Conservation (phyloP, 2,329 filamentous ascomycete genomes). For the Daldinia sp. region DNA sequence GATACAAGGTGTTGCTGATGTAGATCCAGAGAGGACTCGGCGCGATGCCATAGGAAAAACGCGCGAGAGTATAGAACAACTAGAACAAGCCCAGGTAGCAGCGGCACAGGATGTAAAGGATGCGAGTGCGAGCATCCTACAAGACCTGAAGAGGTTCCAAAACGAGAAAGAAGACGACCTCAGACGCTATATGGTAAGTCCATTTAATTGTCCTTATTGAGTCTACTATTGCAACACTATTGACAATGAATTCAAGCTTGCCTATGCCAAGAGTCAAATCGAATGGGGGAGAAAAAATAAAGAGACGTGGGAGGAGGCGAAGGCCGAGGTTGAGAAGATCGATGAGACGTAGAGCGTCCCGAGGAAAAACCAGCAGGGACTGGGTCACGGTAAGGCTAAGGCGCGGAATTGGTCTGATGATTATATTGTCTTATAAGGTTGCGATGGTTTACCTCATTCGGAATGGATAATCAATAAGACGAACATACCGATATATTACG, state of each 20-base stretch:
- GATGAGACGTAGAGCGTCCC: conserved; percentile 64
- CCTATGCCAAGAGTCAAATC: conserved; percentile 91
- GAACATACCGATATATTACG: conserved; percentile 32
- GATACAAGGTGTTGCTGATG: conserved; percentile 94
- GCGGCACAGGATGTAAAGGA: conserved; percentile 94
- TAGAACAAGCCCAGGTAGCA: conserved; percentile 91
- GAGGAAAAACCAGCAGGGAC: not conserved
- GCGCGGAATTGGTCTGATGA: not conserved
- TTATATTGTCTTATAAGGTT: conserved; percentile 28
- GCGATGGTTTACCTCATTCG: conserved; percentile 27
- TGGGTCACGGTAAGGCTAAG: not conserved
- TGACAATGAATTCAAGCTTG: conserved; percentile 70
- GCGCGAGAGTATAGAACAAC: conserved; percentile 82
- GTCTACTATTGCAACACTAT: not conserved
- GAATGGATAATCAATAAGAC: conserved; percentile 43
- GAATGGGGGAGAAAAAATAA: conserved; percentile 94
- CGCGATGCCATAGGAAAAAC: conserved; percentile 97
- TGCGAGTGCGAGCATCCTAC: conserved; percentile 87
- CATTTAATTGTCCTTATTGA: conserved; percentile 16
- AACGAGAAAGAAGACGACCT: conserved; percentile 95
- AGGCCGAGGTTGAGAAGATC: conserved; percentile 89
- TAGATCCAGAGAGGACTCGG: conserved; percentile 92
- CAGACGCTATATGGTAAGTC: conserved; percentile 90
- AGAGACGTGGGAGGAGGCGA: conserved; percentile 93
- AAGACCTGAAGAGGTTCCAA: conserved; percentile 93